Base-by-base conservation (phyloP, 1,284 basidiomycete species). In the Ganoderma sinense region DNA sequence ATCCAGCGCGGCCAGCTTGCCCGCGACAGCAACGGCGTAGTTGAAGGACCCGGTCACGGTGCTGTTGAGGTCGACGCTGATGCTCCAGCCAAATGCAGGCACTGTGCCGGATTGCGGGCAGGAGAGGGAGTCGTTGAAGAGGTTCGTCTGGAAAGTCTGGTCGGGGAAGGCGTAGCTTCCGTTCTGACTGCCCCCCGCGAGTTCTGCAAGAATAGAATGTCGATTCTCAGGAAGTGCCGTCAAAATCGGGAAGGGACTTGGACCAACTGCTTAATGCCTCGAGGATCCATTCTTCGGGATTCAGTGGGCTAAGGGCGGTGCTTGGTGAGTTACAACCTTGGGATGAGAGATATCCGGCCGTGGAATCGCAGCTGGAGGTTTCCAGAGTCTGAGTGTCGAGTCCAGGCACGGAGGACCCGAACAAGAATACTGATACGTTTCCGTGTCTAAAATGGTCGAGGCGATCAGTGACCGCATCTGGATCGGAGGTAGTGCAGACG, bases 81-180 rank as follows among this genome's bases (percentile, higher is more conserved):
- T 7, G 7, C n/a, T n/a, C 11, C 62, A n/a, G 5, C 41, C 8
- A 33, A 67, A 68, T 11, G n/a, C 33, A 8, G 56, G 45, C 14
- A 40, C 48, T 0, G 6, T 18, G 1, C 64, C 64, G 31, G 31
- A 36, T 36, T 69, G 68, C 10, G 53, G 64, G 48, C 61, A 73
- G 45, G 40, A 40, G 45, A 63, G 1, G 56, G 36, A 67, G 0
- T 20, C 18, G 51, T 18, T 60, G 55, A 33, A 64, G 26, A 69
- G 59, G 16, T 13, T 66, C 2, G n/a, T 18, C 1, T 63, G 59
- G 6, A 20, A 33, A 1, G n/a, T 62, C 31, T 7, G 8, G 72
- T 68, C 45, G 74, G 45, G 39, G 23, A 41, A 48, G 65, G 29
- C 29, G 31, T n/a, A 48, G 6, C 31, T 59, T 18, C 31, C 29